phyloP scores from a whole-genome alignment of 2,329 filamentous ascomycete species.

The Monosporascus cannonballus region DNA sequence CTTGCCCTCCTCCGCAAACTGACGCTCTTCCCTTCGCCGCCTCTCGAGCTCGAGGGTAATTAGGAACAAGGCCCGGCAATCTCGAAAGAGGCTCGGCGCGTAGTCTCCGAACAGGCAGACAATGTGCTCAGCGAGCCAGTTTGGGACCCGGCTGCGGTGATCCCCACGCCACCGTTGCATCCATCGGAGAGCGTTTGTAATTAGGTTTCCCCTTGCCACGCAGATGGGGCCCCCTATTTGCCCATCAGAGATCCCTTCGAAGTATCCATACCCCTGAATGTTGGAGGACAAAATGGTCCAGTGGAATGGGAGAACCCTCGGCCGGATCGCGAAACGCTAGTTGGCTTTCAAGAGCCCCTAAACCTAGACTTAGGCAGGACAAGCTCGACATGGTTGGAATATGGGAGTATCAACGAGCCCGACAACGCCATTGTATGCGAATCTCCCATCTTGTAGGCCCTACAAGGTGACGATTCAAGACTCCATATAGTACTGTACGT shows the following conservation, averaged over 20 bases:
- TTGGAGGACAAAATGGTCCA: not conserved
- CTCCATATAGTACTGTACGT: not conserved
- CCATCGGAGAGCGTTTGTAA: not conserved
- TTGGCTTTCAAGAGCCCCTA: no score
- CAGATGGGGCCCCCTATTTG: not conserved
- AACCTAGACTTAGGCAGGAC: no score
- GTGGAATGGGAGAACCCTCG: no score
- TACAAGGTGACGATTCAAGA: not conserved
- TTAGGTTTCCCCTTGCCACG: not conserved
- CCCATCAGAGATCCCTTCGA: not conserved
- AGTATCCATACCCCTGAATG: not conserved
- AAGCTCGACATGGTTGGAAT: not conserved
- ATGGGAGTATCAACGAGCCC: not conserved
- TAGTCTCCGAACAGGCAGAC: conserved; percentile 21
- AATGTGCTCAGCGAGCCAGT: not conserved
- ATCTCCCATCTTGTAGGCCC: not conserved
- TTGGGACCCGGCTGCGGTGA: not conserved
- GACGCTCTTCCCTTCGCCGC: conserved; percentile 1
- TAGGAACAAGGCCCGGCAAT: conserved; percentile 26
- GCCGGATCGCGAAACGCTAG: no score
- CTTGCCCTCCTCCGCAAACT: not conserved
- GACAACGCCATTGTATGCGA: not conserved
- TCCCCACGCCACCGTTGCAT: not conserved
- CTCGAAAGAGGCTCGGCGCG: conserved; percentile 23
- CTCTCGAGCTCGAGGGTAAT: conserved; percentile 16